Evolutionary conservation across 2,329 filamentous ascomycete genomes (phyloP).

Genomic region (Colletotrichum echinochloae): DNA sequence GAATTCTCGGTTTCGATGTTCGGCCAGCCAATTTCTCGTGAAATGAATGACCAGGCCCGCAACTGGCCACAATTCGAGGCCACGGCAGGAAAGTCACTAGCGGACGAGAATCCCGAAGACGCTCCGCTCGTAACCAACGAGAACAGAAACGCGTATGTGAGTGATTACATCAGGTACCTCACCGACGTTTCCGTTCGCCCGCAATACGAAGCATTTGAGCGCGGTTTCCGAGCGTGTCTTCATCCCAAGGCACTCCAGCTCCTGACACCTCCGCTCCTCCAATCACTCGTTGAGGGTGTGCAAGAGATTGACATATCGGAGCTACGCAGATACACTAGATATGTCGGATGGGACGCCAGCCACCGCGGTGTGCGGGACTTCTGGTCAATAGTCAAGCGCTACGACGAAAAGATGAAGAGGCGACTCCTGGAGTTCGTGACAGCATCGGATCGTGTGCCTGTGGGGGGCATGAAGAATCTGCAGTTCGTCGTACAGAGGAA

Average conservation of each 20-base stretch:
- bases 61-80: conserved; percentile 67
- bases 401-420: conserved; percentile 76
- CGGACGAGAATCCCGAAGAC: conserved; percentile 60
- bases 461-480: conserved; percentile 84
- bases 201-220: conserved; percentile 84
- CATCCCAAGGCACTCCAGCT: conserved; percentile 77
- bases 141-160: conserved; percentile 83
- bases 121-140: conserved; percentile 81
- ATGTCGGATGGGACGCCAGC: conserved; percentile 81
- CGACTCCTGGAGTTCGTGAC: conserved; percentile 94
- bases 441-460: conserved; percentile 88
- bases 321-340: conserved; percentile 77
- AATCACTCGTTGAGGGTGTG: conserved; percentile 84
- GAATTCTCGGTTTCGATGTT: conserved; percentile 79
- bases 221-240: conserved; percentile 83
- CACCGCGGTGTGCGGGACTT: conserved; percentile 82
- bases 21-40: conserved; percentile 66
- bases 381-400: conserved; percentile 82
- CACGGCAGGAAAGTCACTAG: conserved; percentile 45
- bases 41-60: conserved; percentile 61
- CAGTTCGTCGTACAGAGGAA: conserved; percentile 87
- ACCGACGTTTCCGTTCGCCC: conserved; percentile 80
- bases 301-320: conserved; percentile 83
- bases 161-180: conserved; percentile 87
- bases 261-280: conserved; percentile 78